Conservation (phyloP, 2,329 filamentous ascomycete species). For the Pseudogymnoascus sp. region DNA sequence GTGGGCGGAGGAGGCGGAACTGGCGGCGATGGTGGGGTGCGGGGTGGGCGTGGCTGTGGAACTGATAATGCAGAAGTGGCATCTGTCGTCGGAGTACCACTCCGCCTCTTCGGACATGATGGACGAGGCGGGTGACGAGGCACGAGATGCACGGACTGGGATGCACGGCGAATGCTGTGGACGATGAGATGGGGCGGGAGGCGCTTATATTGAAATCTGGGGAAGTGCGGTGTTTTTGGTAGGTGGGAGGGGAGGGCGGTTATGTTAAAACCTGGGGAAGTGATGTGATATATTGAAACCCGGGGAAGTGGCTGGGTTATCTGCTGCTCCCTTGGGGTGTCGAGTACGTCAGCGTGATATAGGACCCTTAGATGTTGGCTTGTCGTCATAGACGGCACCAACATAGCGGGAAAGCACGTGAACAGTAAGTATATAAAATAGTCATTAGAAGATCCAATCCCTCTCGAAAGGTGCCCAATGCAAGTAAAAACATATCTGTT, state of each 20-base stretch:
- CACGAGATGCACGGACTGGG: not conserved
- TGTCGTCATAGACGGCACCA: not conserved
- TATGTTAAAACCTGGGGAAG: not conserved
- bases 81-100: constrained; percentile 27
- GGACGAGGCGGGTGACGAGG: not conserved
- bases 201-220: not conserved
- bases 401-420: not conserved
- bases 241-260: not conserved
- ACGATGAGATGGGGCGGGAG: no score
- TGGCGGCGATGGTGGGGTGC: constrained; percentile 28
- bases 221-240: not conserved
- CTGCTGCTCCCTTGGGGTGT: not conserved
- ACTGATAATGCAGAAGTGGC: constrained; percentile 54
- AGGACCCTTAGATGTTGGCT: not conserved
- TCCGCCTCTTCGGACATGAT: not conserved
- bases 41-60: constrained; percentile 38
- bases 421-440: not conserved
- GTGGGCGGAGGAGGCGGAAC: constrained; percentile 37
- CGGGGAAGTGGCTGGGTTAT: not conserved
- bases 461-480: not conserved
- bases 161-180: not conserved
- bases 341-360: constrained; percentile 2
- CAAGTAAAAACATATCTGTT: not conserved
- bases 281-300: not conserved
- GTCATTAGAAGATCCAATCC: not conserved